Conservation (phyloP, 306 rosid species). For the Sindora glabra region DNA sequence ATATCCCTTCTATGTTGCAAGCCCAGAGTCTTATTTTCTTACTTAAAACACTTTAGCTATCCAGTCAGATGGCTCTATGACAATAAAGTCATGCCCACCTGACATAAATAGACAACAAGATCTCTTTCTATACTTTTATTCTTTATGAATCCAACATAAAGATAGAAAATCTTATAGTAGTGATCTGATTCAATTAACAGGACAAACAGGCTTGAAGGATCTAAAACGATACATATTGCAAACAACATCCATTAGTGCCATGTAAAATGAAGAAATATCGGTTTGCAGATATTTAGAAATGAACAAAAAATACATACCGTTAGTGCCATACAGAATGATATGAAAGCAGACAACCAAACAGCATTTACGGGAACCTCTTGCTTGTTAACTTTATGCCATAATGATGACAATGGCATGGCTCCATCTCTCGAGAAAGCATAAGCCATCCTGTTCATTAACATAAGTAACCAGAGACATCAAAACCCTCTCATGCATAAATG, state of each 20-base stretch:
- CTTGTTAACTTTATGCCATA: conserved; percentile 81
- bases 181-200: background rate
- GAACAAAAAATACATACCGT: conserved; percentile 42
- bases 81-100: background rate
- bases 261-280: background rate
- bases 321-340: conserved; percentile 87
- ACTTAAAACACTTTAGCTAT: background rate
- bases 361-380: conserved; percentile 82
- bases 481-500: background rate
- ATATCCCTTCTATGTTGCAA: background rate
- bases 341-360: conserved; percentile 76
- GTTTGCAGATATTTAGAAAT: background rate
- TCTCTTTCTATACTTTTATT: background rate
- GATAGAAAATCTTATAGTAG: background rate
- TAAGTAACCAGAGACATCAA: background rate
- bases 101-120: background rate
- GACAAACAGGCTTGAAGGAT: background rate
- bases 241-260: background rate
- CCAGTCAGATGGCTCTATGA: background rate
- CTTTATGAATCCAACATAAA: background rate
- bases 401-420: conserved; percentile 87
- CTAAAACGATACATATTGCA: background rate
- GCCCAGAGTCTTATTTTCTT: background rate
- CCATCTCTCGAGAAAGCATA: conserved; percentile 98
- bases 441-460: conserved; percentile 54